Evolutionary conservation across 352 stramenopile species (phyloP).

Genomic region (Globisporangium echinulatum): DNA sequence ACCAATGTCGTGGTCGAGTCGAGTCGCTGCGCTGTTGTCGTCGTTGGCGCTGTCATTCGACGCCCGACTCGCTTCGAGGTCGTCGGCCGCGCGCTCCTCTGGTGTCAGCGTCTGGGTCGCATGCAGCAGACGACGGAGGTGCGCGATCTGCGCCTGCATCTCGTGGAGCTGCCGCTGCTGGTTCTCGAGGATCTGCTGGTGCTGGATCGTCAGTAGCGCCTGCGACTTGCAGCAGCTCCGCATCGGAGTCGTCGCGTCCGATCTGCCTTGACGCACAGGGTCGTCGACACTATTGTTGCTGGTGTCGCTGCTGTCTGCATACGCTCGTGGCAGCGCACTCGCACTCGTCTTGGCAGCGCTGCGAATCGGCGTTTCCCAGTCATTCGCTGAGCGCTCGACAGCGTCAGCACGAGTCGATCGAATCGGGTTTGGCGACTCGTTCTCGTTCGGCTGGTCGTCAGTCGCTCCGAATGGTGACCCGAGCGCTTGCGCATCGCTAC

Average conservation of each 20-base stretch:
- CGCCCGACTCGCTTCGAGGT: background rate
- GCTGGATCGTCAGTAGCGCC: constrained; percentile 58
- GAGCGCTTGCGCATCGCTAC: no score
- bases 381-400: background rate
- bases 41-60: background rate
- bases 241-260: background rate
- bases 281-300: background rate
- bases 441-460: background rate
- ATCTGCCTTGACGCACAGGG: background rate
- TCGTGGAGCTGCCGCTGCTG: constrained; percentile 64
- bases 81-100: constrained; percentile 6
- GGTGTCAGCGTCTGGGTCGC: constrained; percentile 17
- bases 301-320: background rate
- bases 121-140: constrained; percentile 40
- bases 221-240: constrained; percentile 60
- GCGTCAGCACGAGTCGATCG: background rate
- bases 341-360: background rate
- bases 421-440: background rate
- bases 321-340: background rate
- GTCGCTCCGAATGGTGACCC: no score
- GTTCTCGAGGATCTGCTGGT: constrained; percentile 74
- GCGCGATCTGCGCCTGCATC: constrained; percentile 64
- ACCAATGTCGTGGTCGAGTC: background rate
- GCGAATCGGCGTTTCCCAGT: background rate
- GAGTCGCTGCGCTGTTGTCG: background rate